These are phyloP conservation scores for Botrytis tulipae DNA, from an alignment of 2,329 filamentous ascomycete genomes.

Conservation along the genomic window DNA sequence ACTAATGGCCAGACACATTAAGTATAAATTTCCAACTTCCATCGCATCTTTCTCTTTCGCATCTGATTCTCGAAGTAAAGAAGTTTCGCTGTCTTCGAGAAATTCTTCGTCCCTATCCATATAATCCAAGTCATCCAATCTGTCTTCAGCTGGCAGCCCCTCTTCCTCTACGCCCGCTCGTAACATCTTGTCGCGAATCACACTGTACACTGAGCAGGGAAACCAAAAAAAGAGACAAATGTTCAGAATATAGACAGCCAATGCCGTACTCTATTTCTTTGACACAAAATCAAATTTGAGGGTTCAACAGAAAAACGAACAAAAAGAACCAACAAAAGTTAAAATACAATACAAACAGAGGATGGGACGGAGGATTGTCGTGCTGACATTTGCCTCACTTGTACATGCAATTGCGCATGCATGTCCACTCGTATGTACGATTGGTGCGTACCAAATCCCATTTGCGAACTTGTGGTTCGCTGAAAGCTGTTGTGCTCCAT, in stretches of 20 bases:
- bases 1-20: slow-evolving; percentile 18
- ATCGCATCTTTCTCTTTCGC: neutral
- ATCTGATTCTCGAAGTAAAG: slow-evolving; percentile 8
- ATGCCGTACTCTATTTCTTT: neutral
- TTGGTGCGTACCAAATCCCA: neutral
- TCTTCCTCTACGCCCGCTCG: neutral
- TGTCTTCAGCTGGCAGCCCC: neutral
- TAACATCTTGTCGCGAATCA: slow-evolving; percentile 1
- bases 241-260: neutral
- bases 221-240: neutral
- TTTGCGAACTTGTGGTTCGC: slow-evolving; percentile 8
- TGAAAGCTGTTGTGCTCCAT: slow-evolving; percentile 4
- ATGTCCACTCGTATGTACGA: slow-evolving; percentile 12
- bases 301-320: neutral
- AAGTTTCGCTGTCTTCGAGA: slow-evolving; percentile 1
- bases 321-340: neutral
- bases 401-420: neutral
- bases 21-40: slow-evolving; percentile 2
- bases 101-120: slow-evolving; percentile 4
- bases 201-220: neutral
- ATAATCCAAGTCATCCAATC: slow-evolving; percentile 7
- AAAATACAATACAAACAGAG: neutral
- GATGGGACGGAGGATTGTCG: neutral
- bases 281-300: neutral
- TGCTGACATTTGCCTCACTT: slow-evolving; percentile 3